Evolutionary conservation across 257 asterid species (phyloP), one percentile per base, ranked within the genome.

Genomic region (Rhazya stricta): DNA sequence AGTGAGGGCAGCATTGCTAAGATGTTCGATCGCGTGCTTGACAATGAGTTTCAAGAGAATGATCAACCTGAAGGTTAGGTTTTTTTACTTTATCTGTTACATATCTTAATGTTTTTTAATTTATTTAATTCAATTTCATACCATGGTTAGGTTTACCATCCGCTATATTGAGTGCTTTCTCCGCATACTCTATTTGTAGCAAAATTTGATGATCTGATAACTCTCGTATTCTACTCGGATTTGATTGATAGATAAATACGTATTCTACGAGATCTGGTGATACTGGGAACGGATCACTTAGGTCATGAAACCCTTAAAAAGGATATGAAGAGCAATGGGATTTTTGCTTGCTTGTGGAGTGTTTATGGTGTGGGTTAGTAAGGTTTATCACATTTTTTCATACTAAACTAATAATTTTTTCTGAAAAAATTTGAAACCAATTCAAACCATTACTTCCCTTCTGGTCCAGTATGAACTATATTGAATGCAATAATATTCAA

Each of bases 21-120:
- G 79, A 94, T 94, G 98, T 90, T 94, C 53, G 97, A 89, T 86
- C 96, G 96, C n/a, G 99, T 91, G 72, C 82, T 94, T 81, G 94
- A 94, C 67, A 92, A 89, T 74, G 99, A 94, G 86, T 94, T 94
- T 23, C 80, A 97, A 2, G 99, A 94, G 76, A 92, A 91, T 75
- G 99, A 94, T 82, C 92, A 89, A 74, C 84, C 97, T 79, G 91
- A 92, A 85, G 91, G 99, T 88, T 61, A 61, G 75, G n/a, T 41
- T 56, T 61, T 30, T 18, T n/a, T 37, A 21, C 25, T 18, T 65
- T 63, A 2, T 7, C 2, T 5, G 2, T 3, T 21, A 51, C 32
- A 2, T 57, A 27, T 9, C 15, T 57, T 58, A 27, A 10, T 51
- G 0, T 6, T 51, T 51, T 51, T 19, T 19, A 19, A 1, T 7